Conservation (phyloP, 2,329 filamentous ascomycete species). For the Cladosporium austrohemisphaericum region DNA sequence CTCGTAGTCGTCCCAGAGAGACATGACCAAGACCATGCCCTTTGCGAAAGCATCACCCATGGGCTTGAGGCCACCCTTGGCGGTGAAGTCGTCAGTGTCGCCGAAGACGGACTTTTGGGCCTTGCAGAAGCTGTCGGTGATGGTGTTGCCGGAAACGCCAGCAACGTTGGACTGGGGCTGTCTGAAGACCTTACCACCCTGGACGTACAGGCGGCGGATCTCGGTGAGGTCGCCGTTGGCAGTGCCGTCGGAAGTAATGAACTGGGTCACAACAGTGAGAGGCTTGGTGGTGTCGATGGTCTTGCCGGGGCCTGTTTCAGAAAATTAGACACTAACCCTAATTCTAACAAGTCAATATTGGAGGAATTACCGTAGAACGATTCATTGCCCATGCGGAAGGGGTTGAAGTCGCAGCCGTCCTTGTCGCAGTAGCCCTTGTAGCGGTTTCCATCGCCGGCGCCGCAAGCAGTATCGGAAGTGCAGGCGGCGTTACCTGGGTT, state of each 20-base stretch:
- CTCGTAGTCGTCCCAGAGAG: constrained; percentile 63
- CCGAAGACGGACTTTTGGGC: constrained; percentile 30
- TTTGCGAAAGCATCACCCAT: constrained; percentile 54
- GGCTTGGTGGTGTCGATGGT: constrained; percentile 58
- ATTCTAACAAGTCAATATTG: too few relatives aligned
- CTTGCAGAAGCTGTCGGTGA: constrained; percentile 57
- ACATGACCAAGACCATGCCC: constrained; percentile 64
- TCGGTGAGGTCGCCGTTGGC: constrained; percentile 53
- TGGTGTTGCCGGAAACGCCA: constrained; percentile 50
- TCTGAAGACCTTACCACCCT: constrained; percentile 57
- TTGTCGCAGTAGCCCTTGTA: constrained; percentile 64
- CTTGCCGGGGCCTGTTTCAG: constrained; percentile 44
- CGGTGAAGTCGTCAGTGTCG: constrained; percentile 47
- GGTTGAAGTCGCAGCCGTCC: constrained; percentile 68
- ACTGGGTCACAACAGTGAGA: constrained; percentile 66
- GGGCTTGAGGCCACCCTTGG: constrained; percentile 52
- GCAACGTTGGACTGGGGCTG: constrained; percentile 47
- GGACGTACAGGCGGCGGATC: constrained; percentile 64
- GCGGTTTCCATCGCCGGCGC: constrained; percentile 29
- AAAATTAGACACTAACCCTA: too few relatives aligned
- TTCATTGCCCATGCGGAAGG: constrained; percentile 58
- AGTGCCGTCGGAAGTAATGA: constrained; percentile 52
- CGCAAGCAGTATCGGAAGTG: constrained; percentile 48
- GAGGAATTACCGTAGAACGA: constrained; percentile 67
- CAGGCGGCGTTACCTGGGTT: constrained; percentile 47